Evolutionary conservation across 2,329 filamentous ascomycete genomes (phyloP), one percentile per base, ranked within the genome.

Genomic region (Aspergillus spinulosporus): DNA sequence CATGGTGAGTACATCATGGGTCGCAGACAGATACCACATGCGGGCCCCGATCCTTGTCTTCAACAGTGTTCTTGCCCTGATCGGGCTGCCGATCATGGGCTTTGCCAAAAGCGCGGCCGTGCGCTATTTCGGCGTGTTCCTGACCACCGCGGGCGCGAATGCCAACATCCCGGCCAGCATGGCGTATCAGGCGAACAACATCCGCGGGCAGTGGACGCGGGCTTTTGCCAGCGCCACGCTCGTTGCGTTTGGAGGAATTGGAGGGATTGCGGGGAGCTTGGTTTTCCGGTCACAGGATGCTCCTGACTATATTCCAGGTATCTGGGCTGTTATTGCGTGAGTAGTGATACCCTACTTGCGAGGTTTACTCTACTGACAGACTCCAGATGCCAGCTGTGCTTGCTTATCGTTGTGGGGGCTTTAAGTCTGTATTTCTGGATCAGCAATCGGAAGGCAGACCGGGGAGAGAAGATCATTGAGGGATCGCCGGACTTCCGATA

Each of bases 191-290:
- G 88, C 89, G 40, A 94, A 93, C 75, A 95, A 95, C 73, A 88
- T 95, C 67, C 85, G 89, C 50, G 90, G 90, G 0, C 90, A 94
- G 75, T 94, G 90, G 89, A 94, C 93, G 76, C 84, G 90, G 48
- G 90, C 90, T 0, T 86, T 94, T 63, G 87, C 85, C 68, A 89
- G 85, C 57, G 88, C 90, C 1, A 88, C 86, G 0, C 81, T 92
- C 2, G 88, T 94, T 2, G 88, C 87, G 0, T 84, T 89, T 43
- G 89, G 89, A 3, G 89, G 88, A 2, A 78, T 94, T 28, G 90
- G 90, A 31, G 90, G 90, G 26, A 93, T 94, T 60, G 82, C 85
- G 1, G 89, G 89, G 12, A 84, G 84, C 62, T 76, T 90, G 53
- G 85, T 92, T 9, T 94, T 93, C 75, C 81, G 86, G 14, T 56